Percentiles rank a stretch among this genome's conserved stretches.
phyloP scores from a whole-genome alignment of 768 basidiomycete species.

The Strobilomyces confusus region DNA sequence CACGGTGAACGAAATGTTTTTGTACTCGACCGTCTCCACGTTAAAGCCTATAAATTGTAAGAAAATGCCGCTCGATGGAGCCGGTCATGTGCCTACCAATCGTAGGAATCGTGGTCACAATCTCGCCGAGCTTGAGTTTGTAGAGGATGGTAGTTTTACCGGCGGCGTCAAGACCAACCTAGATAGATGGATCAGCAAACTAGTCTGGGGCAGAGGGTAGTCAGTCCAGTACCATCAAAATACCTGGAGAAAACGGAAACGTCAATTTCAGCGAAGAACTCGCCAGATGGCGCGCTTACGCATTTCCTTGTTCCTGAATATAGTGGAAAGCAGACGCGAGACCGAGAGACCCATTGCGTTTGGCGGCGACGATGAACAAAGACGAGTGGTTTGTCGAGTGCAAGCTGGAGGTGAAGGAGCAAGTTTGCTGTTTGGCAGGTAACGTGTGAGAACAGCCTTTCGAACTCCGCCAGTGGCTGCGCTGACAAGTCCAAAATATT shows the following conservation, averaged over 20 bases:
- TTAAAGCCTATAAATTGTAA: slow-evolving; percentile 79
- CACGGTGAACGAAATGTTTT: slow-evolving; percentile 99
- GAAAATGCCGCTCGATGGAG: background rate
- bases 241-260: slow-evolving; percentile 55
- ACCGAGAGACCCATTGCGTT: slow-evolving; percentile 74
- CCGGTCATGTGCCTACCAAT: slow-evolving; percentile 67
- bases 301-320: slow-evolving; percentile 99
- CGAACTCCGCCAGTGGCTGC: slow-evolving; percentile 32
- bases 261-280: slow-evolving; percentile 21
- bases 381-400: slow-evolving; percentile 28
- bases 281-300: slow-evolving; percentile 54
- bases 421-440: slow-evolving; percentile 32
- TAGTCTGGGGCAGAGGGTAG: slow-evolving; percentile 20
- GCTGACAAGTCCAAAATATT: background rate
- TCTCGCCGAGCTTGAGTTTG: slow-evolving; percentile 99
- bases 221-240: slow-evolving; percentile 74
- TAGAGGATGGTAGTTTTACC: slow-evolving; percentile 99
- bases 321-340: slow-evolving; percentile 69
- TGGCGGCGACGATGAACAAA: slow-evolving; percentile 30
- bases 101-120: slow-evolving; percentile 99
- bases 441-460: slow-evolving; percentile 31
- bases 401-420: slow-evolving; percentile 27
- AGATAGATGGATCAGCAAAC: slow-evolving; percentile 4
- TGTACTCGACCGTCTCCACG: slow-evolving; percentile 99
- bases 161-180: slow-evolving; percentile 99